Evolutionary conservation across 805 yeast genomes (phyloP).

Genomic region (Yarrowia porcina): DNA sequence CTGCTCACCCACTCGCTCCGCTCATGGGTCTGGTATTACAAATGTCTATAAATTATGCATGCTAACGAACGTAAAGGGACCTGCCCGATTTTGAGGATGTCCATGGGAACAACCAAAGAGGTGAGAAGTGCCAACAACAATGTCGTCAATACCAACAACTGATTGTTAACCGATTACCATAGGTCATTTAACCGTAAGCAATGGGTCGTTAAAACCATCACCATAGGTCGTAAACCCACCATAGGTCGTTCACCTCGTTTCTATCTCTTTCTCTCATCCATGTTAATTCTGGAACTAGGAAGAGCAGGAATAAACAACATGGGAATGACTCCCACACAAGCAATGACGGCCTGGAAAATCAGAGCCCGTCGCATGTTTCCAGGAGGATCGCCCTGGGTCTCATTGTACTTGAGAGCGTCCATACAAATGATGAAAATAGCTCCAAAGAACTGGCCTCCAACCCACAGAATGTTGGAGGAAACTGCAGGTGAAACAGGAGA

Average conservation of each 20-base stretch:
- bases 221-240: no score
- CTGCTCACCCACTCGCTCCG: no score
- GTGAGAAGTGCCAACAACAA: no score
- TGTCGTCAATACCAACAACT: no score
- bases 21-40: no score
- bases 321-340: slow-evolving; percentile 34
- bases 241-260: no score
- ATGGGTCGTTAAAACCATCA: no score
- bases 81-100: not conserved
- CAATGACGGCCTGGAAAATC: slow-evolving; percentile 38
- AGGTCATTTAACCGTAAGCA: no score
- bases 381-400: slow-evolving; percentile 35
- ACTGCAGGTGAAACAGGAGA: slow-evolving; percentile 38
- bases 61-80: not conserved
- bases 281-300: slow-evolving; percentile 28
- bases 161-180: no score
- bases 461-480: slow-evolving; percentile 36
- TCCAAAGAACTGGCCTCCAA: slow-evolving; percentile 37
- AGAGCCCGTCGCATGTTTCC: slow-evolving; percentile 38
- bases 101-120: no score
- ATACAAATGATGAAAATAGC: slow-evolving; percentile 38
- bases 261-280: slow-evolving; percentile 27
- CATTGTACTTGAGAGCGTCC: slow-evolving; percentile 35
- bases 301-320: slow-evolving; percentile 28
- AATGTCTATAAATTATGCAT: slow-evolving; percentile 7